These are phyloP conservation scores for Annulohypoxylon bovei DNA, from an alignment of 495 filamentous ascomycete genomes.

Conservation along the genomic window DNA sequence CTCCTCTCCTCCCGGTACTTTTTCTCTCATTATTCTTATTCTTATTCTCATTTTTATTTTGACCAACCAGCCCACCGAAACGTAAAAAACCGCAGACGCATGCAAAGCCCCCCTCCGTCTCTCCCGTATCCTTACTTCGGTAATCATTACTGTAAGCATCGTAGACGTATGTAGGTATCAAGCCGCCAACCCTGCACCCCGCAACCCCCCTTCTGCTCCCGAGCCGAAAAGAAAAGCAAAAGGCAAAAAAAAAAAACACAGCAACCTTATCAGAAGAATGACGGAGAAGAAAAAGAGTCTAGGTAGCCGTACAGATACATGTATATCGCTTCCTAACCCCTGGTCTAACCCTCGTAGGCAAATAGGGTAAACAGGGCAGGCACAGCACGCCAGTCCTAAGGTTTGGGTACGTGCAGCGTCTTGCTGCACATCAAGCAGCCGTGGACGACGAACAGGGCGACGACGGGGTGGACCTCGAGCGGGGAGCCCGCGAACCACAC, in stretches of 20 bases:
- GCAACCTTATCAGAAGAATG: not conserved
- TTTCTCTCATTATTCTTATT: not conserved
- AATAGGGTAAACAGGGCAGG: not conserved
- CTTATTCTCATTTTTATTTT: not conserved
- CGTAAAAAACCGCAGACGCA: not conserved
- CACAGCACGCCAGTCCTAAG: constrained; percentile 54
- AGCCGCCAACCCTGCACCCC: not conserved
- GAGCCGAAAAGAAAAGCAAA: not conserved
- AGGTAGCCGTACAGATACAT: not conserved
- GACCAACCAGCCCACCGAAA: not conserved
- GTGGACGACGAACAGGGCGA: constrained; percentile 79
- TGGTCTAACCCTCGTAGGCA: not conserved
- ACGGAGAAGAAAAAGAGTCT: not conserved
- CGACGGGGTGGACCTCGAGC: constrained; percentile 89
- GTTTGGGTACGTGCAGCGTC: constrained; percentile 96
- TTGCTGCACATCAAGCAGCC: constrained; percentile 95
- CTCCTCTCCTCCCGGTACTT: not conserved
- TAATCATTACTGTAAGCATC: not conserved
- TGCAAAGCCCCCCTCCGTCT: not conserved
- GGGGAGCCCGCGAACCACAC: constrained; percentile 68
- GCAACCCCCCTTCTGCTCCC: not conserved
- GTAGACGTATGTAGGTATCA: constrained; percentile 3
- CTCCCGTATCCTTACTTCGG: not conserved
- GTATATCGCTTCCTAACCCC: not conserved
- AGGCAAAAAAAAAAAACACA: not conserved